Evolutionary conservation across 2,329 filamentous ascomycete genomes (phyloP).

Genomic region (Aureobasidium sp.): DNA sequence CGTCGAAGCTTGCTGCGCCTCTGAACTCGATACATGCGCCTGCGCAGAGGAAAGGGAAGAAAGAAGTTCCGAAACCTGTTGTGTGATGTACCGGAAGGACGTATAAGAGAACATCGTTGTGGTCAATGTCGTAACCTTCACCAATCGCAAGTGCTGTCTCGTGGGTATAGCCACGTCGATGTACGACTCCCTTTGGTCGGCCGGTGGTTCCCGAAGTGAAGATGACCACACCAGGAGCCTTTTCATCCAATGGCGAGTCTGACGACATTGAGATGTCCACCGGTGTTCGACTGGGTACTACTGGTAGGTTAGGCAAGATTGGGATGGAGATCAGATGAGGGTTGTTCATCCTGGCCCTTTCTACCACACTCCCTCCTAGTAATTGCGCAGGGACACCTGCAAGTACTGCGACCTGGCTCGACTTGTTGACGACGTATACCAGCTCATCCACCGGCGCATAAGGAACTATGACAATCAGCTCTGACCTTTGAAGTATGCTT

Average conservation of each 20-base stretch:
- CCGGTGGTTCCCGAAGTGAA: conserved; percentile 42
- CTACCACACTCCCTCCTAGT: conserved; percentile 20
- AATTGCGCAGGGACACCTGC: conserved; percentile 25
- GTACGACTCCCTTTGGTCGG: conserved; percentile 38
- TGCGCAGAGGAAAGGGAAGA: conserved; percentile 39
- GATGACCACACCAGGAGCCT: conserved; percentile 35
- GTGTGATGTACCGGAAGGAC: conserved; percentile 45
- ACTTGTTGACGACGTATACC: conserved; percentile 37
- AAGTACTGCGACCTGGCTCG: conserved; percentile 31
- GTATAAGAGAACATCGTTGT: conserved; percentile 40
- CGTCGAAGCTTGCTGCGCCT: conserved; percentile 34
- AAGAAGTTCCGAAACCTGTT: conserved; percentile 44
- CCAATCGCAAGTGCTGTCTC: conserved; percentile 31
- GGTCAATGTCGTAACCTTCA: conserved; percentile 32
- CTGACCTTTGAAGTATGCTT: neutral
- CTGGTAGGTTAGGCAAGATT: neutral
- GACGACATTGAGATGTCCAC: conserved; percentile 36
- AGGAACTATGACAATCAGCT: conserved; percentile 20
- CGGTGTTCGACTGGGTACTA: conserved; percentile 24
- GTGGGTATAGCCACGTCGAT: conserved; percentile 35
- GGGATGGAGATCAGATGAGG: neutral
- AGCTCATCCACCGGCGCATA: conserved; percentile 37
- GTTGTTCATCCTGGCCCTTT: conserved; percentile 24
- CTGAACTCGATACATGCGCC: conserved; percentile 42
- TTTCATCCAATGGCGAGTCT: conserved; percentile 33